Evolutionary conservation across 1,284 basidiomycete species (phyloP), one percentile per base, ranked within the genome.

Genomic region (Pyrrhoderma noxium): DNA sequence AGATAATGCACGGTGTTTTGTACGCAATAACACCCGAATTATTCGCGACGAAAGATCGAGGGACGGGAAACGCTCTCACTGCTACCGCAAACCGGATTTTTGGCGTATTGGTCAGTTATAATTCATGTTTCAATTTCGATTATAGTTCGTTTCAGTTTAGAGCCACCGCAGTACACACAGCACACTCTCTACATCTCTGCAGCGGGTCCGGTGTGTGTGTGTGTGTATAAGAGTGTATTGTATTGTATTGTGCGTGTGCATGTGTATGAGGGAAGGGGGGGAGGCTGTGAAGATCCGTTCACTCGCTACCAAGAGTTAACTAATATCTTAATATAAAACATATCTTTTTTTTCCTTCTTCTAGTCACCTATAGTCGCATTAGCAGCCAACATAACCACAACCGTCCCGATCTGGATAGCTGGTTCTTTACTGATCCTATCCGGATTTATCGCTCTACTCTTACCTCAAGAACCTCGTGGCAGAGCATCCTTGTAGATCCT

Each of bases 381-480:
- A 2, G 85, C 81, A 56, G 81, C 82, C 0, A 74, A 87, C 59
- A 62, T 87, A 23, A 68, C 67, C 36, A 85, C 82, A 0, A 70
- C 80, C 0, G 79, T 80, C 0, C 89, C 89, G 0, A 85, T 92
- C 35, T 92, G 83, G 59, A 80, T 90, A 54, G 76, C 84, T 11
- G 89, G 85, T 1, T 80, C 74, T 9, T 67, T 92, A 52, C 80
- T 90, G 62, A 67, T 91, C 9, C 68, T 75, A 18, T 75, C 84
- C 1, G 84, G 84, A 0, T 56, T 75, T 2, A 61, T 91, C 43
- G 79, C 85, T 21, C 62, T 89, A n/a, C 61, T 88, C 9, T 68
- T 93, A 45, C 89, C 89, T 0, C 86, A 81, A 56, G 86, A 89
- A 65, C 80, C 85, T 2, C 67, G 79, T 47, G 86, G 86, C 23